phyloP scores from a whole-genome alignment of 202 grass and related monocot genomes.

The Zoysia matrella region DNA sequence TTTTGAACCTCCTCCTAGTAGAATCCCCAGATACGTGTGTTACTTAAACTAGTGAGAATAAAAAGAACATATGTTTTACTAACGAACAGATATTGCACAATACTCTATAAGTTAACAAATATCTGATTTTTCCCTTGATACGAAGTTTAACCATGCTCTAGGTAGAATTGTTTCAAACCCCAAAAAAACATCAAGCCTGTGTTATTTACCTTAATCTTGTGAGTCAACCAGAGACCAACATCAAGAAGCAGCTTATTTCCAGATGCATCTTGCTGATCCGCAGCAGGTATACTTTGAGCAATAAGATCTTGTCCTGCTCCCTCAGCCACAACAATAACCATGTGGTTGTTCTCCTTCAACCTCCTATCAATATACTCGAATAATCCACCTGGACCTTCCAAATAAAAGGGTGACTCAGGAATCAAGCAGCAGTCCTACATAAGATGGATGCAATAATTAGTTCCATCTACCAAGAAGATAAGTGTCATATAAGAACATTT shows the following conservation, averaged over 20 bases:
- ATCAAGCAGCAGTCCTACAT: constrained; percentile 55
- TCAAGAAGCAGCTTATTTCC: too few relatives aligned
- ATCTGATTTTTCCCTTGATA: not conserved
- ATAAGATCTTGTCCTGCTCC: too few relatives aligned
- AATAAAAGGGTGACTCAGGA: too few relatives aligned
- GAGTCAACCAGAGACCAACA: constrained; percentile 91
- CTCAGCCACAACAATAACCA: too few relatives aligned
- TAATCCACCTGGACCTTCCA: too few relatives aligned
- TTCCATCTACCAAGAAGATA: not conserved
- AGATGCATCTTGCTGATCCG: too few relatives aligned
- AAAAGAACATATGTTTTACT: not conserved
- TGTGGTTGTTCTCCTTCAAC: too few relatives aligned
- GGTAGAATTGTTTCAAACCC: constrained; percentile 13
- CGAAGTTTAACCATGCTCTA: not conserved
- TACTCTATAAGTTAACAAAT: not conserved
- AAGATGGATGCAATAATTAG: constrained; percentile 32
- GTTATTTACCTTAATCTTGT: constrained; percentile 86
- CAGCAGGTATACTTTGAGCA: too few relatives aligned
- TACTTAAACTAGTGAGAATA: constrained; percentile 15
- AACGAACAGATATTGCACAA: not conserved
- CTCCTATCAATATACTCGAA: too few relatives aligned
- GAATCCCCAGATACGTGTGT: not conserved
- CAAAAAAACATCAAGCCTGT: constrained; percentile 1
- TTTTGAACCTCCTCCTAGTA: not conserved
- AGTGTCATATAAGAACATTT: constrained; percentile 1